These are phyloP conservation scores for Nitzschia inconspicua DNA, from an alignment of 108 stramenopile genomes.

Conservation along the genomic window DNA sequence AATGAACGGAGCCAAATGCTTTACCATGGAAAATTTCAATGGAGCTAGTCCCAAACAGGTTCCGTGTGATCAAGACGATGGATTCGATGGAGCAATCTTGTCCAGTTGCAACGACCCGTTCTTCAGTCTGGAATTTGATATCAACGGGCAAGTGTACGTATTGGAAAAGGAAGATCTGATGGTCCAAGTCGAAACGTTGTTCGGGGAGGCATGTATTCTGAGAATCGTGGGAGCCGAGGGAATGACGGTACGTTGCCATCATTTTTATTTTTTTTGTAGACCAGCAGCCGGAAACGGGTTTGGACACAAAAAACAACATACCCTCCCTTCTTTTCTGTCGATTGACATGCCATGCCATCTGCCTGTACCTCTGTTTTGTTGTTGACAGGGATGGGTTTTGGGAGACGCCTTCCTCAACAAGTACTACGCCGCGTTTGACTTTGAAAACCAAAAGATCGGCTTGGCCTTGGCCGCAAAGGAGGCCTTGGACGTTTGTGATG, in stretches of 20 bases:
- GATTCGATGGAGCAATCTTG: slow-evolving; percentile 38
- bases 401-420: slow-evolving; percentile 96
- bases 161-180: slow-evolving; percentile 49
- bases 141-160: slow-evolving; percentile 31
- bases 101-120: slow-evolving; percentile 41
- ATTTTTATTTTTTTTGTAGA: too few species aligned
- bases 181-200: slow-evolving; percentile 12
- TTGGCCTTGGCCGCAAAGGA: slow-evolving; percentile 60
- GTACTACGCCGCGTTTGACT: slow-evolving; percentile 96
- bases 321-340: background rate
- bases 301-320: too few species aligned
- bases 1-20: slow-evolving; percentile 45
- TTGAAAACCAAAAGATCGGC: slow-evolving; percentile 75
- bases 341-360: background rate
- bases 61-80: slow-evolving; percentile 16
- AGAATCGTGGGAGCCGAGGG: slow-evolving; percentile 28
- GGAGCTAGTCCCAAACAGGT: slow-evolving; percentile 19
- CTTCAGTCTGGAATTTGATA: slow-evolving; percentile 39
- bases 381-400: slow-evolving; percentile 87
- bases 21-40: slow-evolving; percentile 13
- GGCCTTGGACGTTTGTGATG: slow-evolving; percentile 18
- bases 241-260: slow-evolving; percentile 23
- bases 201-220: slow-evolving; percentile 32
- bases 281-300: too few species aligned
- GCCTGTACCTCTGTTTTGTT: background rate